Evolutionary conservation across 495 filamentous ascomycete species (phyloP).

Genomic region (Aspergillus egyptiacus): DNA sequence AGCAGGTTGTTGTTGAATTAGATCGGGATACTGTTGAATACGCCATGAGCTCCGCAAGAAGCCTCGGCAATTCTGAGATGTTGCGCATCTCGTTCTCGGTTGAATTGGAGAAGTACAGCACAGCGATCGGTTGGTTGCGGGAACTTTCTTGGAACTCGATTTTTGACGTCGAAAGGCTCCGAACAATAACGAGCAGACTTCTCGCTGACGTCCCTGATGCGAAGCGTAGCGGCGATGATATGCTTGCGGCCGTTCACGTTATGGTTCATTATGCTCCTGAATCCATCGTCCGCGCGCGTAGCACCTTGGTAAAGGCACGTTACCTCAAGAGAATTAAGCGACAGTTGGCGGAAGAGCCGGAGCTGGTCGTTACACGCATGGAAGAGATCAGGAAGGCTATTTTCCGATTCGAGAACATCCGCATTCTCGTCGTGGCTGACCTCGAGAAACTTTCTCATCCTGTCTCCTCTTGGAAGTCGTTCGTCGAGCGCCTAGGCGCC

Average conservation of each 20-base stretch:
- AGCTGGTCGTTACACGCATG: constrained; percentile 66
- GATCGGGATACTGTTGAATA: constrained; percentile 89
- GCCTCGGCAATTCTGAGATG: constrained; percentile 71
- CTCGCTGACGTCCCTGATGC: constrained; percentile 88
- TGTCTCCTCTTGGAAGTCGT: constrained; percentile 74
- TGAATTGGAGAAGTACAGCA: constrained; percentile 80
- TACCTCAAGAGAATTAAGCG: constrained; percentile 80
- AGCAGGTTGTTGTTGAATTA: constrained; percentile 80
- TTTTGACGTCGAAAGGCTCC: constrained; percentile 77
- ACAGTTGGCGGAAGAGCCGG: constrained; percentile 64
- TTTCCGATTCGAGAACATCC: constrained; percentile 74
- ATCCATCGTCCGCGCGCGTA: constrained; percentile 69
- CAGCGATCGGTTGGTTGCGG: constrained; percentile 76
- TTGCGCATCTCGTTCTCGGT: constrained; percentile 75
- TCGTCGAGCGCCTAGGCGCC: constrained; percentile 46
- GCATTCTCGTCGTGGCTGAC: constrained; percentile 77
- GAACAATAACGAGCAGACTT: constrained; percentile 77
- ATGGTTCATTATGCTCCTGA: constrained; percentile 71
- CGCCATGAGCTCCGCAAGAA: constrained; percentile 56
- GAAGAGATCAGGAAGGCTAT: constrained; percentile 67
- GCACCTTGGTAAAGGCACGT: constrained; percentile 78
- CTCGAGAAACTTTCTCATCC: constrained; percentile 69
- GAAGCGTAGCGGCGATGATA: constrained; percentile 77
- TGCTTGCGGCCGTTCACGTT: constrained; percentile 62
- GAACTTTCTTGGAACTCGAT: constrained; percentile 82